Evolutionary conservation across 345 rosid genomes (phyloP).

Genomic region (Melaleuca quinquenervia): DNA sequence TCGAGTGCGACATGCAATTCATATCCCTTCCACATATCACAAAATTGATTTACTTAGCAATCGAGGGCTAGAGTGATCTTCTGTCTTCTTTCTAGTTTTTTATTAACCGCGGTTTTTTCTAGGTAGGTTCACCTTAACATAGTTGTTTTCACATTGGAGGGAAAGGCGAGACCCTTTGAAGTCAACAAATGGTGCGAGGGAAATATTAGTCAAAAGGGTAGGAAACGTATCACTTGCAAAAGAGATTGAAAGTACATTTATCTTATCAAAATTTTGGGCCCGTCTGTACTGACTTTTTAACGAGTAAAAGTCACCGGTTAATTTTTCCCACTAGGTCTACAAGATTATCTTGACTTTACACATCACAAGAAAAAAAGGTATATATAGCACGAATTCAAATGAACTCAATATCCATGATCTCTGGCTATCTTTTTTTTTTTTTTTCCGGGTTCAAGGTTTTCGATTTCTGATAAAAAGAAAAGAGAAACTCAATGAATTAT

Average conservation of each 20-base stretch:
- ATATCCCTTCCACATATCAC: accelerated
- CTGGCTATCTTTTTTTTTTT: not conserved
- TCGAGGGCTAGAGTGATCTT: not conserved
- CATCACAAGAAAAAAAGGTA: not conserved
- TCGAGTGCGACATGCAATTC: not conserved
- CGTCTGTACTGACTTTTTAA: not conserved
- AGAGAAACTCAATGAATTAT: not conserved
- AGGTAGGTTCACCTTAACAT: not conserved
- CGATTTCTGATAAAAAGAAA: not conserved
- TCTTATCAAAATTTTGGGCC: not conserved
- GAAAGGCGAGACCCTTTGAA: not conserved
- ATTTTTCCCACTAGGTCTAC: not conserved
- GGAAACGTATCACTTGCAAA: not conserved
- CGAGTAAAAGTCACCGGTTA: not conserved
- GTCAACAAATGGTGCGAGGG: not conserved
- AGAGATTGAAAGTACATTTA: not conserved
- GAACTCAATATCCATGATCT: not conserved
- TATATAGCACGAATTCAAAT: not conserved
- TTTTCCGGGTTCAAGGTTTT: not conserved
- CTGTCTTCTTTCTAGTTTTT: not conserved
- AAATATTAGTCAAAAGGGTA: not conserved
- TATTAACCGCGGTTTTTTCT: not conserved
- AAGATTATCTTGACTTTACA: not conserved
- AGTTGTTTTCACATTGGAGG: not conserved
- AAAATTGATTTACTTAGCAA: not conserved